Evolutionary conservation across 75 land plant species (phyloP), one percentile per base, ranked within the genome.

Genomic region (Pseudotsuga menziesii): DNA sequence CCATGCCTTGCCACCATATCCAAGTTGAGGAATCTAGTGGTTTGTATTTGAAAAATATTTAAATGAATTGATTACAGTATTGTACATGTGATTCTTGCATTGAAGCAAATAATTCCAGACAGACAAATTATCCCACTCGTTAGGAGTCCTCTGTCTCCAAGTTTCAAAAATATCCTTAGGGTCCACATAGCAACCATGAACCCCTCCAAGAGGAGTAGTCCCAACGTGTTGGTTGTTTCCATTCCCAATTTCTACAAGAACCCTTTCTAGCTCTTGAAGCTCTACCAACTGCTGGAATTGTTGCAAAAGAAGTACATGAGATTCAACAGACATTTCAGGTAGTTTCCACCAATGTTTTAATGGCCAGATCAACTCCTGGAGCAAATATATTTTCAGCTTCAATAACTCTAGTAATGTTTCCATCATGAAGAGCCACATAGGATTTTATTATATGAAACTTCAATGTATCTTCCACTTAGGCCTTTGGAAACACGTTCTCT

Each of bases 281-380:
- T 96, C 99, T 79, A 96, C 99, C 44, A 96, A 69, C 71, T 96
- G 99, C 73, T 96, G 99, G 78, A 96, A 96, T 82, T 96, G 99
- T 88, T 96, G 97, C 83, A 96, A 72, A 77, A 96, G 90, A 35
- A 93, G 99, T 17, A 87, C 76, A 61, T 89, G 88, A 5, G 99
- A 83, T 74, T 93, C 91, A 52, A 92, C 89, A 66, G 94, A 93
- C 89, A 93, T 87, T 70, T 96, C 99, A 83, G 99, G 99, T 73
- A 94, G 79, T 74, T 93, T 97, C 99, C 97, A 96, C 99, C 99
- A 96, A 26, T 93, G 90, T 72, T 96, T 92, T 29, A 96, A 76
- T 63, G n/a, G 97, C 94, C 32, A 93, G 88, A 63, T 96, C 99
- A 66, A 96, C 90, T 56, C 99, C 99, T 81, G 93, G 95, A 16